Evolutionary conservation across 2,329 filamentous ascomycete genomes (phyloP), one percentile per base, ranked within the genome.

Genomic region (Aspergillus phoenicis): DNA sequence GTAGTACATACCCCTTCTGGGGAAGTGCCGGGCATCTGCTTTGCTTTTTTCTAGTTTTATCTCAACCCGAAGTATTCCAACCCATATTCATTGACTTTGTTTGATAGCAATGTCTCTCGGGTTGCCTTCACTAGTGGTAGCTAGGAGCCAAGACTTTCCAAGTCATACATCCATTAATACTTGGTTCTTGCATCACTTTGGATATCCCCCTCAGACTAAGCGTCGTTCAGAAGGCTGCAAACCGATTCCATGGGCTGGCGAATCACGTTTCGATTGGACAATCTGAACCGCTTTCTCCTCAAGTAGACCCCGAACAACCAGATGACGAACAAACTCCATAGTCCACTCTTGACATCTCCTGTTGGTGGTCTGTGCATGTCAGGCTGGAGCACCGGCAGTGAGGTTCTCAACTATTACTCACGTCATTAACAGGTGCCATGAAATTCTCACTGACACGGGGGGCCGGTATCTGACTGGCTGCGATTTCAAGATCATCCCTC

Each of bases 271-370:
- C 3, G 68, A 70, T 43, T 75, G 69, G 5, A 73, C 69, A 22
- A 69, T 65, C 13, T 66, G 47, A 28, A 73, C 63, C 1, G 71
- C 70, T 6, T 67, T 59, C 0, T 60, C 62, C 0, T 54, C 68
- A 20, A 73, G 64, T 6, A 66, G 52, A 7, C 64, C 55, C 45
- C 68, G 67, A 1, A 59, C 53, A 39, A 73, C 68, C 1, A 75
- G 57, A 36, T 64, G 61, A 2, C 68, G 65, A 11, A 74, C 59
- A 62, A 67, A 75, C 26, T 75, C 72, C 68, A 73, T 70, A 0
- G 71, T 74, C 73, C 72, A 75, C 43, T 74, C 72, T 49, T 75
- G 72, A 48, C 71, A 74, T 52, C 70, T 65, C 57, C 61, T 73
- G 52, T 75, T 75, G n/a, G 66, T 71, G 1, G 62, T 69, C 73